Evolutionary conservation across 2,329 filamentous ascomycete genomes (phyloP), one percentile per base, ranked within the genome.

Genomic region (Diaporthe caulivora): DNA sequence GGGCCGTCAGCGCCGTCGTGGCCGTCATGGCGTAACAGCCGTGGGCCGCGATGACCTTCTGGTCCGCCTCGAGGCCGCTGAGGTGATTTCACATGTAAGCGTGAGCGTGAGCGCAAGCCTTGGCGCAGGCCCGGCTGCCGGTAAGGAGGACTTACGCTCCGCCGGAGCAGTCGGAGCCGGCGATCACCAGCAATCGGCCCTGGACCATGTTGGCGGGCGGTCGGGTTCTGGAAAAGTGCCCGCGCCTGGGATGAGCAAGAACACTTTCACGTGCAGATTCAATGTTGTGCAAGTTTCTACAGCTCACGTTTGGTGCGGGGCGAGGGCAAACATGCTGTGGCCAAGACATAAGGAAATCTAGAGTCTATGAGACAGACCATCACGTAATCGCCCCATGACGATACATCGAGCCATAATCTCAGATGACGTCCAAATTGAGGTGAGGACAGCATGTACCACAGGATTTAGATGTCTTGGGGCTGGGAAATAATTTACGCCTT

Each of bases 11-110:
- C 26, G 96, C 96, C 18, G 96, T 97, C 13, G 96, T 98, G 29
- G 95, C 95, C 67, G 96, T 98, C 92, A 98, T 97, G 74, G 95
- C 95, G 87, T 98, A 98, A 84, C 94, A 97, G 74, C 93, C 92
- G 89, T 98, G 95, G 24, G 94, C 94, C 57, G 95, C 93, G 75
- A 98, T 93, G 75, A 97, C 95, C 82, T 98, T 97, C 81, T 98
- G 95, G 81, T 98, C 96, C 51, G 96, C 97, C 83, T 99, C 96
- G 44, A 99, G 90, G 68, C 96, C 97, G 72, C 95, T 98, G 79
- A 47, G 69, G 40, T 49, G 58, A 47, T 67, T 72, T 44, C 7
- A 37, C n/a, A 17, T 70, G 67, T 73, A 58, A 73, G 71, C 47
- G 34, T 21, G 65, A 73, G 71, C 47, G 34, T 21, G 37, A 47